A percentile compares a stretch with the other conserved stretches of the same genome.
Conservation (phyloP, 148 eudicot species). For the Heliosperma pusillum region DNA sequence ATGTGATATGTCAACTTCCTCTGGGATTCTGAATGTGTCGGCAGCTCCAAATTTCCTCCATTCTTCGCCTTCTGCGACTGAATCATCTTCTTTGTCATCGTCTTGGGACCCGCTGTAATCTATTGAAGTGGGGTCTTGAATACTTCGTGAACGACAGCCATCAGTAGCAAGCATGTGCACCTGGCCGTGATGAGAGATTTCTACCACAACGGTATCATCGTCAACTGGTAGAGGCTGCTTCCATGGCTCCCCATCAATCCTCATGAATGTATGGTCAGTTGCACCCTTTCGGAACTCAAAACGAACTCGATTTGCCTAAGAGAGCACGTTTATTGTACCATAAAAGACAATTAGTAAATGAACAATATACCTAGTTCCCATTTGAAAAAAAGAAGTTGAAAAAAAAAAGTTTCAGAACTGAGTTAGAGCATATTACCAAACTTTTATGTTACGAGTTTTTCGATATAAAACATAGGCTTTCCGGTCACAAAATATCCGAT, state of each 20-base stretch:
- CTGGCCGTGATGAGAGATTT: constrained; percentile 76
- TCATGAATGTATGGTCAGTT: constrained; percentile 71
- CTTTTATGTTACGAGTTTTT: no score
- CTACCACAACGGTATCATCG: constrained; percentile 76
- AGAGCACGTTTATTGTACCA: background rate
- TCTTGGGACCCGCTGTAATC: constrained; percentile 34
- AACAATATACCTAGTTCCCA: background rate
- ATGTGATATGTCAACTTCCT: constrained; percentile 66
- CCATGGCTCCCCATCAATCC: constrained; percentile 99
- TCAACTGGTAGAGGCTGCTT: constrained; percentile 79
- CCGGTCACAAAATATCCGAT: no score
- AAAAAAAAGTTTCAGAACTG: no score
- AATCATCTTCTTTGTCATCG: constrained; percentile 46
- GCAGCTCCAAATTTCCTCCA: constrained; percentile 91
- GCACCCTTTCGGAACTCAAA: constrained; percentile 85
- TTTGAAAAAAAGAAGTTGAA: background rate
- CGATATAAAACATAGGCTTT: no score
- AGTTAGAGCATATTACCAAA: no score
- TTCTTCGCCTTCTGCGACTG: constrained; percentile 48
- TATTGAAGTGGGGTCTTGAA: constrained; percentile 35
- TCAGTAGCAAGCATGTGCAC: constrained; percentile 84
- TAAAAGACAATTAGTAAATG: background rate
- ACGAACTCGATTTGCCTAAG: constrained; percentile 57
- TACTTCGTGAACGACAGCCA: constrained; percentile 54
- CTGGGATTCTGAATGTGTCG: constrained; percentile 73